Evolutionary conservation across 1,139 yeast species (phyloP), one percentile per base, ranked within the genome.

Genomic region (Geotrichum reessii): DNA sequence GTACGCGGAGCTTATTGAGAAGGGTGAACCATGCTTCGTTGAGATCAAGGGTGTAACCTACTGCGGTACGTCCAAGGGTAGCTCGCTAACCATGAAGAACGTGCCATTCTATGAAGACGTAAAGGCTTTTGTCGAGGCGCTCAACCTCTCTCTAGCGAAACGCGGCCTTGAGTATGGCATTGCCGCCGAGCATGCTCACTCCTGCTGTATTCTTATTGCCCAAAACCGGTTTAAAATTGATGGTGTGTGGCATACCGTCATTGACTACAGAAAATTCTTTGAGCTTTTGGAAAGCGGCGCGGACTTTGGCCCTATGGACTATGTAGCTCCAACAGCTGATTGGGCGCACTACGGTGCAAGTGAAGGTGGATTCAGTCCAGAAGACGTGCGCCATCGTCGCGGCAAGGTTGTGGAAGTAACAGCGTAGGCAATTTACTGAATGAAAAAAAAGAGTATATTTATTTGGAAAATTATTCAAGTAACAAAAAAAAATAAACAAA

Each of bases 101-200:
- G 92, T 91, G 58, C 98, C 98, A 52, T 91, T 88, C 69, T 91
- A 91, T 70, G 96, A 89, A 64, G 98, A 91, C 71, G 92, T 96
- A 69, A 85, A 84, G 66, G 75, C 72, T 6, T 91, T 91, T 71
- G 97, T 90, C 3, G 79, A 77, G 57, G 77, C 75, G 12, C 80
- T 91, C 64, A 80, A 82, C 49, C 74, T 73, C 2, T 90, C 85
- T 65, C 78, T 91, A 61, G 72, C 74, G 51, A 76, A 78, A 57
- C 79, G 95, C 64, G 91, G 91, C 0, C 76, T 85, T 47, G 79
- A 78, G 42, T 91, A 92, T 68, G 95, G 85, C 53, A 77, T 91
- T 61, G 97, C 97, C 8, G 96, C 97, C 0, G 97, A 91, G 71
- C 98, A 91, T 72, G 96, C 97, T 0, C 98, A 91, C 71, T 87